Base-by-base conservation (phyloP, 352 stramenopile species). In the Phytophthora gonapodyides region DNA sequence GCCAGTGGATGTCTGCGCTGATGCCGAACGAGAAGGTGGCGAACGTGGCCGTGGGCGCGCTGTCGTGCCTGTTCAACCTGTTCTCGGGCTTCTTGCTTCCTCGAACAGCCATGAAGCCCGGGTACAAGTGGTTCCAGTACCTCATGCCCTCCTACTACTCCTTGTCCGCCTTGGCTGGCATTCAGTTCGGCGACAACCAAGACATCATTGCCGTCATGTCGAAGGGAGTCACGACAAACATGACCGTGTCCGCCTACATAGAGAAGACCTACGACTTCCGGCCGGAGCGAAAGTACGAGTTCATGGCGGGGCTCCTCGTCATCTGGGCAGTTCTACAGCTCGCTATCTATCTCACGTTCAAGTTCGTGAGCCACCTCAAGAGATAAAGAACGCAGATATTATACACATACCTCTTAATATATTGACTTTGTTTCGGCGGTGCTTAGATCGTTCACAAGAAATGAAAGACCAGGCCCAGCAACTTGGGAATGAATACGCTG, bases 21-120 rank as follows among this genome's bases (percentile, higher is more conserved):
- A 88, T 71, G 67, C 82, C 82, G 7, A 91, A 89, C 58, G 64
- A 78, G 46, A 91, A 91, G 75, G 82, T 91, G 50, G 82, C 80
- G 16, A 91, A 89, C 50, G 82, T 91, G 5, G 82, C 82, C 4
- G 78, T 91, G 21, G 80, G 82, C 33, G 82, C 82, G 0, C 19
- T 91, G 1, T 91, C 82, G 33, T 87, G 73, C 46, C 38, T 89
- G 34, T 84, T 89, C 45, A 91, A 89, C 65, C 40, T 89, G 49
- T 91, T 91, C 56, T 69, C 64, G 3, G 80, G 80, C 5, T 89
- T 76, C 59, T 17, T 89, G 17, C 30, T 87, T 11, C 80, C 80
- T 5, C 74, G 69, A 17, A 71, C 76, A 11, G n/a, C 67, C 3
- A 89, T 89, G 80, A 68, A 76, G 35, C 2, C 19, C 0, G 82